phyloP scores from a whole-genome alignment of 352 stramenopile genomes.

The Phytophthora pinifolia region DNA sequence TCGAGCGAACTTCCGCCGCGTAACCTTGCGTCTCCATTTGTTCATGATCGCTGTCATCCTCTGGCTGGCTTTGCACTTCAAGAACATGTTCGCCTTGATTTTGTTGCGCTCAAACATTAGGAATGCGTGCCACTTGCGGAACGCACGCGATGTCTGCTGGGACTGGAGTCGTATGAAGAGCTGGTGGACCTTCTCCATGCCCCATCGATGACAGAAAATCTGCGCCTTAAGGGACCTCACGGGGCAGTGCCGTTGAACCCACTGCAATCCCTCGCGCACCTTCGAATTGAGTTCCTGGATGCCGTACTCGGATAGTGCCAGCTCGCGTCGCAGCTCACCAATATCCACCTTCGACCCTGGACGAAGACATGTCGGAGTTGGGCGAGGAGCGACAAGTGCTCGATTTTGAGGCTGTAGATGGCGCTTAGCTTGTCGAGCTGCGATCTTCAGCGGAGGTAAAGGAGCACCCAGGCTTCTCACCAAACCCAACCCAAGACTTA shows the following conservation, averaged over 20 bases:
- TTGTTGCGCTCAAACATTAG: conserved; percentile 78
- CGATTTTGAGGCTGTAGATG: conserved; percentile 46
- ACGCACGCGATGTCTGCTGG: conserved; percentile 63
- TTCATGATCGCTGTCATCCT: conserved; percentile 70
- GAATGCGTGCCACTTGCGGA: conserved; percentile 72
- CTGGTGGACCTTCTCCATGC: conserved; percentile 79
- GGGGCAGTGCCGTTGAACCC: conserved; percentile 84
- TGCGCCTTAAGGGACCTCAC: conserved; percentile 81
- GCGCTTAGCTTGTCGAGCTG: conserved; percentile 45
- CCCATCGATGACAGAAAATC: conserved; percentile 85
- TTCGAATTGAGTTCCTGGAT: conserved; percentile 74
- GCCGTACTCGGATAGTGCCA: conserved; percentile 76
- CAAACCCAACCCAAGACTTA: conserved; percentile 11
- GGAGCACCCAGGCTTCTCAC: conserved; percentile 3
- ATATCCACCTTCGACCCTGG: conserved; percentile 49
- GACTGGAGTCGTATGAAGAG: conserved; percentile 71
- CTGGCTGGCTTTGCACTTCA: conserved; percentile 83
- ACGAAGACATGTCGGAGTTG: conserved; percentile 60
- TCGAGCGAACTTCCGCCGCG: conserved; percentile 39
- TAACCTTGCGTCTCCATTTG: conserved; percentile 57
- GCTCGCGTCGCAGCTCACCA: conserved; percentile 64
- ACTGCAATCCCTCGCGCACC: conserved; percentile 81
- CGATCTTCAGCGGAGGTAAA: conserved; percentile 65
- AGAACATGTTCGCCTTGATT: conserved; percentile 69
- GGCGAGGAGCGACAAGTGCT: conserved; percentile 38